Evolutionary conservation across 495 filamentous ascomycete species (phyloP), one percentile per base, ranked within the genome.

Genomic region (Bathelium albidoporum): DNA sequence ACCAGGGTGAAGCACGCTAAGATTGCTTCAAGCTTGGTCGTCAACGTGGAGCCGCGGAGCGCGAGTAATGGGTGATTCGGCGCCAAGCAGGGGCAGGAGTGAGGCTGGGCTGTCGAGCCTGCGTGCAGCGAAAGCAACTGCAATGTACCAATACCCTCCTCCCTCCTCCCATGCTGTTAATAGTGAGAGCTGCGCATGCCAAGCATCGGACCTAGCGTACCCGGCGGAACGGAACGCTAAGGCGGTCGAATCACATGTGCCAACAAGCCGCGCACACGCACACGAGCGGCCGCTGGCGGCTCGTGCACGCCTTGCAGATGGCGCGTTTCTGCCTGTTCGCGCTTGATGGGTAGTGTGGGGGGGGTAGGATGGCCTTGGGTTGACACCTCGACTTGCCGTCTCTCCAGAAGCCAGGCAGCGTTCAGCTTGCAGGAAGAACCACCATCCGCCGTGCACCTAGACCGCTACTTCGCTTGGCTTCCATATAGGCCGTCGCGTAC

Each of bases 311-410:
- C 43, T 29, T 55, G 49, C 24, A 55, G 22, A 26, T 16, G 49
- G 49, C 49, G 49, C 49, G 49, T 55, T 49, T 49, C 49, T 55
- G 49, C 49, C 49, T 55, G 49, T 11, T 55, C 24, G 44, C 44
- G 14, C 44, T n/a, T 55, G 49, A 16, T n/a, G 49, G 44, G 10
- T 12, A 12, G 18, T 49, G 44, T 18, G 18, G 36, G 36, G 36
- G 18, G 36, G 36, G 36, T 9, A n/a, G n/a, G n/a, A n/a, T n/a
- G n/a, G n/a, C n/a, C n/a, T n/a, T 41, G 36, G 36, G 18, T 41
- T 18, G 18, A 41, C 36, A 41, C 9, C 36, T 9, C 36, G 18
- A 41, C 36, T 41, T 18, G 36, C 36, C 36, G n/a, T n/a, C n/a
- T n/a, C n/a, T n/a, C n/a, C n/a, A n/a, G n/a, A n/a, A n/a, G n/a